These are phyloP conservation scores for Phialophora tarda DNA, from an alignment of 2,329 filamentous ascomycete species.

Conservation along the genomic window DNA sequence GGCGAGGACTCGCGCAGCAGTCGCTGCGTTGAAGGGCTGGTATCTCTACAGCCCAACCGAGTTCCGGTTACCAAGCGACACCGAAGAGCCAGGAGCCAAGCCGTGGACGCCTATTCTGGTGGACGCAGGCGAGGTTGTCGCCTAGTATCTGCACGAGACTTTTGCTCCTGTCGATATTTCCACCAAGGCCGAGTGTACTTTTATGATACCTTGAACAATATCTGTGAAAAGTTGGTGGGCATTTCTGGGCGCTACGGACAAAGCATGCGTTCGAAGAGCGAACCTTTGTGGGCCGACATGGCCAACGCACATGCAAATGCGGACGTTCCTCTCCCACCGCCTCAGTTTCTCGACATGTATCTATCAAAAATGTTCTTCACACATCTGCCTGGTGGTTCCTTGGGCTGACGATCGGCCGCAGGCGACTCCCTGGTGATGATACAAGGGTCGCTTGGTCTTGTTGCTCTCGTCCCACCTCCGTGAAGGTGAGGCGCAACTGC, in stretches of 20 bases:
- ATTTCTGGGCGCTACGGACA: constrained; percentile 21
- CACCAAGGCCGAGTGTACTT: constrained; percentile 15
- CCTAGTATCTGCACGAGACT: constrained; percentile 18
- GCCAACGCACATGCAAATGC: constrained; percentile 13
- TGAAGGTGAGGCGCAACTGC: background rate
- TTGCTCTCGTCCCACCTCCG: background rate
- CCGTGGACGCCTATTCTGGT: constrained; percentile 72
- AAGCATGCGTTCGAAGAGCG: constrained; percentile 2
- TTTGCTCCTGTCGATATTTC: constrained; percentile 16
- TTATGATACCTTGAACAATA: constrained; percentile 27
- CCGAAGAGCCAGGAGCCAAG: constrained; percentile 64
- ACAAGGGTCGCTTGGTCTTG: too few relatives aligned
- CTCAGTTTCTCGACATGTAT: background rate
- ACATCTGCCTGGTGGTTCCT: background rate
- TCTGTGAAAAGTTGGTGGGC: constrained; percentile 11
- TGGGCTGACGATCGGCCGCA: background rate
- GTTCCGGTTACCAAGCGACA: constrained; percentile 72
- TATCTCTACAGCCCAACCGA: constrained; percentile 87
- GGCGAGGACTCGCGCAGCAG: constrained; percentile 78
- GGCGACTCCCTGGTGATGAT: background rate
- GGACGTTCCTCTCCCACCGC: constrained; percentile 9
- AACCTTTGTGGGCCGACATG: background rate
- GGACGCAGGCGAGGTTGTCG: constrained; percentile 72
- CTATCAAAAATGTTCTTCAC: background rate
- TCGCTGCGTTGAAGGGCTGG: constrained; percentile 88